Base-by-base conservation (phyloP, 176 grass and related monocot species). In the Dactylis glomerata region DNA sequence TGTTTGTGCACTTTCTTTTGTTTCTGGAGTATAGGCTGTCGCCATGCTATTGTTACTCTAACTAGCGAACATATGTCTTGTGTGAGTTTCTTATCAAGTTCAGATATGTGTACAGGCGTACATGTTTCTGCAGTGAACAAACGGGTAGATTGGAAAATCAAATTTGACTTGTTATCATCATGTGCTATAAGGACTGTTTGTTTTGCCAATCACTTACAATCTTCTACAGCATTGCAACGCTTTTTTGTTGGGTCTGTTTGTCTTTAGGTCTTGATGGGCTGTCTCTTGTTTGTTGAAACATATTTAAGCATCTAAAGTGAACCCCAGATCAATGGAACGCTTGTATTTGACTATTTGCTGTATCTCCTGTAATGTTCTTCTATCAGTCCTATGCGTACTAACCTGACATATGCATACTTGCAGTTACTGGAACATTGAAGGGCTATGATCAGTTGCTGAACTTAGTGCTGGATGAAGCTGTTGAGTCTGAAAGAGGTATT, bases 371-470 rank as follows among this genome's bases (percentile, higher is more conserved):
- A 5, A 27, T 46, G 1, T 32, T 65, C 7, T 36, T 49, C 22
- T 34, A 12, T 44, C 46, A 19, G 62, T 81, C 30, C 1, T 49
- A n/a, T n/a, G n/a, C n/a, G 68, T 76, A 40, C 49, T 85, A 16
- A 81, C 46, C 7, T 81, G 28, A 20, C 59, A 58, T 67, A 17
- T 79, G 57, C 33, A 82, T 73, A 8, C 61, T 20, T 87, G 64
- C 89, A 94, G 95, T 97, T 12, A 92, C 86, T 44, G 92, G 90
- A 82, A 97, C 90, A 30, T 69, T 97, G 14, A 97, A 97, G 82
- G 95, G 92, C 10, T 97, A 97, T 73, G 92, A 97, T 82, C 95
- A 97, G 58, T 59, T 97, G 30, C 84, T 97, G 27, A 97, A 97
- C 79, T 76, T 92, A 22, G 95, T 94, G 79, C 86, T 97, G 19